Evolutionary conservation across 768 basidiomycete genomes (phyloP), one percentile per base, ranked within the genome.

Genomic region (Mycena albidolilacea): DNA sequence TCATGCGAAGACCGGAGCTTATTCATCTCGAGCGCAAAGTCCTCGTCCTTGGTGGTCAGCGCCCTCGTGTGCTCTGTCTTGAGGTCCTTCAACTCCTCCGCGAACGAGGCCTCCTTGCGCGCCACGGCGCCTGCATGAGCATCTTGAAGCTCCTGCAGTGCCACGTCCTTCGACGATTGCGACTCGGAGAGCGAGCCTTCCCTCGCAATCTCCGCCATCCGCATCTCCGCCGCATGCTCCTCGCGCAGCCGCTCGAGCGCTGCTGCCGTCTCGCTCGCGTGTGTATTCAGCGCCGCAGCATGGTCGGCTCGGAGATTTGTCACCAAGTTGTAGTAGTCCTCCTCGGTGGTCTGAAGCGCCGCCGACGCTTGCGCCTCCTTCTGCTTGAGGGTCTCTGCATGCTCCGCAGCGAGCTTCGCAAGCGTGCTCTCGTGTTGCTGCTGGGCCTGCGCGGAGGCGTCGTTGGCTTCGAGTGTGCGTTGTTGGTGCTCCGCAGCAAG

Each of bases 281-380:
- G 88, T 76, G 86, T 89, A 73, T 89, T 89, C 70, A 96, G 83
- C 35, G 89, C 86, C 72, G 91, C 89, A 4, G 89, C 86, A 76
- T 96, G 94, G 78, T 94, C 92, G 15, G 80, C 84, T 54, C 94
- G 92, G 60, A 96, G 88, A 76, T 93, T 93, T 15, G 91, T 93
- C 52, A 96, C 84, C 23, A 90, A 91, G 70, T 95, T 91, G 79
- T 95, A 94, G 77, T 95, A 95, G 78, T 95, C 92, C 77, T 92
- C 94, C 77, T 94, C 93, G 7, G 92, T 94, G 64, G 86, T 88
- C 72, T 90, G 90, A 15, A 94, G 86, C 50, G 86, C 83, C 14
- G 87, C 83, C 7, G 90, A 86, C 37, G 89, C 82, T 72, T 89
- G 86, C 12, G 90, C 90, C 54, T 92, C 91, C 79, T 90, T 90